A percentile compares a stretch with the other conserved stretches of the same genome.
Conservation (phyloP, 495 filamentous ascomycete species). For the Monascus purpureus region DNA sequence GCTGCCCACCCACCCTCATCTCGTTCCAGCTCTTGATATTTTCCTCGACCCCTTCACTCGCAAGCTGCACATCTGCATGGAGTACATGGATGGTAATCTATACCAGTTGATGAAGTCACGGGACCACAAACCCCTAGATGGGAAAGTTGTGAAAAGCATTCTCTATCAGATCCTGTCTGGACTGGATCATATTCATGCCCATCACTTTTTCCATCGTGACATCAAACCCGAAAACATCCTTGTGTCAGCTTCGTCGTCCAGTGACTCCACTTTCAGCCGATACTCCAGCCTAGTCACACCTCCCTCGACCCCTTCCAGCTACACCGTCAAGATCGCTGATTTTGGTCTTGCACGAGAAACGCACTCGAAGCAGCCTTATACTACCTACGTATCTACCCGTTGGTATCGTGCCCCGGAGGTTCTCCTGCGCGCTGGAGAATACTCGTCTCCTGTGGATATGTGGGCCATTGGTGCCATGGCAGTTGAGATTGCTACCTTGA, state of each 20-base stretch:
- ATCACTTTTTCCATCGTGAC: constrained; percentile 97
- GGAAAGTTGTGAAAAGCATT: constrained; percentile 90
- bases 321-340: constrained; percentile 97
- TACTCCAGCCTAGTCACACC: constrained; percentile 92
- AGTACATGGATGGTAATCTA: constrained; percentile 99
- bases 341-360: constrained; percentile 97
- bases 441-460: constrained; percentile 96
- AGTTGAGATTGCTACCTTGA: constrained; percentile 93
- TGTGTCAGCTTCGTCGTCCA: constrained; percentile 78
- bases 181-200: constrained; percentile 91
- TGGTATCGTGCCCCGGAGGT: constrained; percentile 99
- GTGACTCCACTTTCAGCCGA: constrained; percentile 75
- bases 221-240: constrained; percentile 99
- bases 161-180: constrained; percentile 93
- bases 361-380: constrained; percentile 90
- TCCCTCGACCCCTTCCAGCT: constrained; percentile 81
- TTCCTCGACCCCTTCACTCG: constrained; percentile 92
- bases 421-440: constrained; percentile 84
- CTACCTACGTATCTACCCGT: constrained; percentile 94
- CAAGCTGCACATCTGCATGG: constrained; percentile 97
- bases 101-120: constrained; percentile 98
- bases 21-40: constrained; percentile 95
- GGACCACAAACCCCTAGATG: constrained; percentile 86
- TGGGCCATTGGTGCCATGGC: constrained; percentile 99
- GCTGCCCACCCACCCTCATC: constrained; percentile 72